Base-by-base conservation (phyloP, 176 grass and related monocot genomes). In the Eragrostis nindensis region DNA sequence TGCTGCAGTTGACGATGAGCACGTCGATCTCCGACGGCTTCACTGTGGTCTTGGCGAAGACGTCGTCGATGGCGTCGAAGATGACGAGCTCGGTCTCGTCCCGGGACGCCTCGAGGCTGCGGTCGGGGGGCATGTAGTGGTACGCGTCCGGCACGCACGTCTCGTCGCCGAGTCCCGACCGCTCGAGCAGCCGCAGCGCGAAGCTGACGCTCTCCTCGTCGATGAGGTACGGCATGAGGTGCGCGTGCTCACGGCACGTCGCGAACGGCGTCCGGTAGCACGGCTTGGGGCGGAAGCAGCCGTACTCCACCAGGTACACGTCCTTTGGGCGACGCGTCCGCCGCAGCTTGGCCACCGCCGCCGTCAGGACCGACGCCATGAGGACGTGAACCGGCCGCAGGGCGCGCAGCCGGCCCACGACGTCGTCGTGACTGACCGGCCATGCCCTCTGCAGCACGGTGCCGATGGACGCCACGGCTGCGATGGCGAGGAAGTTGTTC, bases 11-110 rank as follows among this genome's bases (percentile, higher is more conserved):
- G 77, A 80, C 77, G 48, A 80, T 43, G 77, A 80, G 8, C n/a
- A 54, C 38, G 64, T 69, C 49, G 77, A 80, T 80, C 13, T 80
- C 77, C 8, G 1, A 14, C 5, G 77, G 64, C 32, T 0, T 68
- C 14, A 80, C 48, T n/a, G 46, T 4, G 12, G 57, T 18, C 42
- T 7, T 39, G 21, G 74, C 74, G 42, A 84, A 29, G 15, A 62
- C 53, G 5, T 70, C 82, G 65, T 84, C 82, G 15, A 84, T 22
- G 65, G 74, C 82, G 42, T 64, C 38, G 82, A 84, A 84, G 82
- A 77, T 21, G 53, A 70, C 73, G 3, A 50, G 14, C 74, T 84
- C 74, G 14, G 82, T 45, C 65, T 84, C 82, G 8, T 70, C 65
- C 1, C 82, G 42, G 19, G 82, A 67, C 0, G 73, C 74, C 19